Evolutionary conservation across 2,329 filamentous ascomycete genomes (phyloP), one percentile per base, ranked within the genome.

Genomic region (Colletotrichum eremochloae): DNA sequence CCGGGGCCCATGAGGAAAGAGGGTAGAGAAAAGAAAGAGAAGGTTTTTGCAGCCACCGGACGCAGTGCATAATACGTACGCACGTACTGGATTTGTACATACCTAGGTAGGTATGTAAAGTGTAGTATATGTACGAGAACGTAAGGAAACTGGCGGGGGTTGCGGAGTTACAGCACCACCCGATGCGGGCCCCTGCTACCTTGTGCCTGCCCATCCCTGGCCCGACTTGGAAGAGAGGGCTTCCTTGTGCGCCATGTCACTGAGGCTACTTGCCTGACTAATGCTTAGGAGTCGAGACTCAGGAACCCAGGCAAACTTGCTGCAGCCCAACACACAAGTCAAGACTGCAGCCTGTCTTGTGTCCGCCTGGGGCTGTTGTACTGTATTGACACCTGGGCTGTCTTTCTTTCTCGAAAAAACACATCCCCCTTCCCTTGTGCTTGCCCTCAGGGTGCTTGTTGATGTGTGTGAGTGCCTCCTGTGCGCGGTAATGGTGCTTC

Each of bases 231-330:
- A 60, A 53, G 50, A 55, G 52, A 33, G 31, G 5, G 12, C 60
- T 50, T 50, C 56, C 38, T 50, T n/a, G 29, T 31, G 15, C 44
- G 31, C 42, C 44, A 50, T 31, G 33, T 31, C 14, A 50, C 11
- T 24, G 33, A 42, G 14, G 31, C 44, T 29, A 29, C 31, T 50
- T 24, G 44, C 60, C 60, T 63, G 60, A 63, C 60, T 63, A 63
- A 36, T 44, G 60, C 36, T 63, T 63, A 8, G 33, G 24, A 50
- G n/a, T 50, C 44, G n/a, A 63, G 60, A 40, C 33, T 62, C 31
- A 14, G 56, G 20, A 58, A 33, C 42, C 29, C 33, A 7, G 44
- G 60, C 14, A 50, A 62, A 42, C n/a, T 36, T 29, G n/a, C 40
- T 29, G 56, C 38, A 42, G 24, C 56, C 38, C 38, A 60, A 46